A percentile compares a stretch with the other conserved stretches of the same genome.
These are phyloP conservation scores for Neurospora sp. DNA, from an alignment of 495 filamentous ascomycete species.

Conservation along the genomic window DNA sequence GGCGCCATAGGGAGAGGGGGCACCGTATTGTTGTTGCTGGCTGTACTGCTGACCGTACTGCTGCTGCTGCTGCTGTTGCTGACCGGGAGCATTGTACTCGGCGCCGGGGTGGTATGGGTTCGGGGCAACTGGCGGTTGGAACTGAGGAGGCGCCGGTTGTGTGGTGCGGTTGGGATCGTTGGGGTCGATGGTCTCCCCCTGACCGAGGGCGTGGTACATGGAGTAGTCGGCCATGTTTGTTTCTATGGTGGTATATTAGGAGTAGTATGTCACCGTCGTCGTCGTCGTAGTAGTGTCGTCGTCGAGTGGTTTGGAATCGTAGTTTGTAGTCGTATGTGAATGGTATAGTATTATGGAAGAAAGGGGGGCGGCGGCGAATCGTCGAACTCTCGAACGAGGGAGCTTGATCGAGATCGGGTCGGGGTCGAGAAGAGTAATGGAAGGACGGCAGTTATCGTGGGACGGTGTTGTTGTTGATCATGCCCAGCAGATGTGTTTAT, in stretches of 20 bases:
- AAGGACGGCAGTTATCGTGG: background rate
- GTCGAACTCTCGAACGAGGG: background rate
- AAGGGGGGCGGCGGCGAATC: background rate
- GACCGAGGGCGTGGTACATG: conserved; percentile 66
- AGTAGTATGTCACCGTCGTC: conserved; percentile 1
- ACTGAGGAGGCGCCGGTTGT: conserved; percentile 50
- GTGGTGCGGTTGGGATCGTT: conserved; percentile 47
- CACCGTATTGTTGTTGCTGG: conserved; percentile 16
- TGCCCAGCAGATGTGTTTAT: background rate
- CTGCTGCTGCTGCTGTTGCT: conserved; percentile 3
- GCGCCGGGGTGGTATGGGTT: conserved; percentile 55
- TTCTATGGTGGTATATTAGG: background rate
- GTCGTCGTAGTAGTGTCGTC: background rate
- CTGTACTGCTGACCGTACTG: conserved; percentile 26
- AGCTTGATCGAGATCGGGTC: background rate
- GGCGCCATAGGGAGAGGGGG: conserved; percentile 15
- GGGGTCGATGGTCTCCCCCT: conserved; percentile 50
- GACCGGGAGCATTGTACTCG: conserved; percentile 25
- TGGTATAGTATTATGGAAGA: background rate
- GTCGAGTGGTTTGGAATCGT: background rate
- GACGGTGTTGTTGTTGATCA: background rate
- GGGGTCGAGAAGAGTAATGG: background rate
- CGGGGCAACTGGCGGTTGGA: conserved; percentile 37
- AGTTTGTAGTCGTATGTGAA: background rate
- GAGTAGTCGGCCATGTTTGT: conserved; percentile 59